A percentile compares a stretch with the other conserved stretches of the same genome.
These are phyloP conservation scores for Glutinoglossum americanum DNA, from an alignment of 495 filamentous ascomycete genomes.

Conservation along the genomic window DNA sequence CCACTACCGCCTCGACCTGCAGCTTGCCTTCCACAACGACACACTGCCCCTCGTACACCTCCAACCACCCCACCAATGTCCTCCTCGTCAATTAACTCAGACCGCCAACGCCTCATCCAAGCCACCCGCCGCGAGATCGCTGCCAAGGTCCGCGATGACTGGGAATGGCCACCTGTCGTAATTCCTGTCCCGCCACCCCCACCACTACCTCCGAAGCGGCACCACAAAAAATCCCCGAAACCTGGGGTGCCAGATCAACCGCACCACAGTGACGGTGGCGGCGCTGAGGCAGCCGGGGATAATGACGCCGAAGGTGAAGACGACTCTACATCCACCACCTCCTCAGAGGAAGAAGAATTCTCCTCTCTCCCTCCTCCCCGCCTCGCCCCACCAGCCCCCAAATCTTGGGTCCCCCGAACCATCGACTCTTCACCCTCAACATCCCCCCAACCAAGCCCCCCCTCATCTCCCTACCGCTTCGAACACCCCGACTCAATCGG, in stretches of 20 bases:
- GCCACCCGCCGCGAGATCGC: constrained; percentile 28
- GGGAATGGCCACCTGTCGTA: constrained; percentile 18
- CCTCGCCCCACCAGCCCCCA: constrained; percentile 11
- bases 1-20: not conserved
- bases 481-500: constrained; percentile 41
- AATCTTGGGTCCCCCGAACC: not conserved
- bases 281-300: not conserved
- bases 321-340: not conserved
- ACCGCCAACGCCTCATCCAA: constrained; percentile 31
- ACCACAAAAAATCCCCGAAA: not conserved
- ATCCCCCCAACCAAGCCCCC: not conserved
- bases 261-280: not conserved
- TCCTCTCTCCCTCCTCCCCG: not conserved
- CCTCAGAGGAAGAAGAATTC: not conserved
- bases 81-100: constrained; percentile 4
- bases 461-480: constrained; percentile 31
- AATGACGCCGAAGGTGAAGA: not conserved
- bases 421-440: not conserved
- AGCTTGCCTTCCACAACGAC: too few species aligned
- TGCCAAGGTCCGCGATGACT: constrained; percentile 35
- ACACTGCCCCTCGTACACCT: too few species aligned
- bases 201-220: not conserved
- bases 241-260: not conserved
- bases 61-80: not conserved
- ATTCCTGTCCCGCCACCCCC: not conserved